These are phyloP conservation scores for Hibiscus trionum DNA, from an alignment of 345 rosid genomes.

Conservation along the genomic window DNA sequence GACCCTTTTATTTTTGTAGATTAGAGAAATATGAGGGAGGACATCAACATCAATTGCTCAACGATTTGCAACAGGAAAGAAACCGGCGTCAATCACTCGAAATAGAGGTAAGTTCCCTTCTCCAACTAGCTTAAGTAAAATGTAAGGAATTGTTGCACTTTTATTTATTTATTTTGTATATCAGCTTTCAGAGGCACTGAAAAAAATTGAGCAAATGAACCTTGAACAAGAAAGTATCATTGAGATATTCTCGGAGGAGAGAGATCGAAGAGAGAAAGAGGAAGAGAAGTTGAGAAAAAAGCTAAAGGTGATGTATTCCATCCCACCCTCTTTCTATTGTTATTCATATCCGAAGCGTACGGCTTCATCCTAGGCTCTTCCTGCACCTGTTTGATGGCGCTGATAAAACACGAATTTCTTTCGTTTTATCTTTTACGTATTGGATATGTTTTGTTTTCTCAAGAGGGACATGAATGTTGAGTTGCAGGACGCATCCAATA, in stretches of 20 bases:
- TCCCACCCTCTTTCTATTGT: not conserved
- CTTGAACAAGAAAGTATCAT: slow-evolving; percentile 67
- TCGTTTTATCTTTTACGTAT: too few species aligned
- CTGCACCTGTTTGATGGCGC: too few species aligned
- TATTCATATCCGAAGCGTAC: too few species aligned
- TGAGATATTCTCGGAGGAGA: slow-evolving; percentile 68
- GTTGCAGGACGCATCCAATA: slow-evolving; percentile 60
- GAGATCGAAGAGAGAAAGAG: slow-evolving; percentile 57
- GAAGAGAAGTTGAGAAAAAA: slow-evolving; percentile 64
- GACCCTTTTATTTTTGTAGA: slow-evolving; percentile 17
- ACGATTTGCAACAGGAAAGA: slow-evolving; percentile 36
- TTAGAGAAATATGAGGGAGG: slow-evolving; percentile 30
- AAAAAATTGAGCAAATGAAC: slow-evolving; percentile 48
- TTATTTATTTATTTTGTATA: slow-evolving; percentile 1
- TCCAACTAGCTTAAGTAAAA: not conserved
- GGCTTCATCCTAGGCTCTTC: too few species aligned
- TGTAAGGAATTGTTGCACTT: not conserved
- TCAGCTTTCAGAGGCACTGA: slow-evolving; percentile 44
- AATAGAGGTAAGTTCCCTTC: slow-evolving; percentile 37
- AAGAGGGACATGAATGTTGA: not conserved
- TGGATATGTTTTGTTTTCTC: not conserved
- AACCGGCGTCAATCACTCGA: slow-evolving; percentile 42
- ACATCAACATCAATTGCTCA: slow-evolving; percentile 16
- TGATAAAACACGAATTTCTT: too few species aligned
- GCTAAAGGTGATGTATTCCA: slow-evolving; percentile 41